phyloP scores from a whole-genome alignment of 768 basidiomycete species.

The Serendipita sp. region DNA sequence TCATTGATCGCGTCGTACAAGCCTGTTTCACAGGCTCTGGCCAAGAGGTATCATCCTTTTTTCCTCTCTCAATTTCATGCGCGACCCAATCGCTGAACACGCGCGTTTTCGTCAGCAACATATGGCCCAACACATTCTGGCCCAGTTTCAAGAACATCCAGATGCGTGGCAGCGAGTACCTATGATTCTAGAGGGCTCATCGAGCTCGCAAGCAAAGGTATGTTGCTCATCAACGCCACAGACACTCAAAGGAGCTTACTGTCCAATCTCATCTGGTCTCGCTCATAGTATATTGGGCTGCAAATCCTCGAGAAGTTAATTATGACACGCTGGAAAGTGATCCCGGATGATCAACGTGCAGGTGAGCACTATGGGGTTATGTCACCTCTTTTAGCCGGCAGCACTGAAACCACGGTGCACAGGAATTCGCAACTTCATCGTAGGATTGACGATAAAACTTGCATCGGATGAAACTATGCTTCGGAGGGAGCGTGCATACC shows the following conservation, averaged over 20 bases:
- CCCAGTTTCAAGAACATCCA: conserved; percentile 89
- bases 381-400: neutral
- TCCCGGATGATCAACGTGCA: conserved; percentile 86
- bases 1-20: conserved; percentile 88
- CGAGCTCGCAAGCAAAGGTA: conserved; percentile 78
- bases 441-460: conserved; percentile 81
- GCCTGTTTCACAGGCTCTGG: conserved; percentile 79
- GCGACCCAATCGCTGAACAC: conserved; percentile 3
- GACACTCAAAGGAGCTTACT: neutral
- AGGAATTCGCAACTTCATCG: conserved; percentile 96
- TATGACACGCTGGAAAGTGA: conserved; percentile 84
- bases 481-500: conserved; percentile 82
- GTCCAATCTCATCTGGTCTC: neutral
- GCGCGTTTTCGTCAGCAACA: conserved; percentile 51
- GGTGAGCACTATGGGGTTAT: conserved; percentile 28
- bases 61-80: conserved; percentile 6
- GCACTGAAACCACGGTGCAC: neutral
- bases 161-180: conserved; percentile 98
- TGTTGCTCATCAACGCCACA: neutral
- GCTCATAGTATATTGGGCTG: conserved; percentile 73
- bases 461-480: conserved; percentile 80
- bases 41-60: conserved; percentile 44
- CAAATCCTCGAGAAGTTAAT: conserved; percentile 96
- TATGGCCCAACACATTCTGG: conserved; percentile 83
- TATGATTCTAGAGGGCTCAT: conserved; percentile 71